These are phyloP conservation scores for Pseudonitzschia delicatissima DNA, from an alignment of 108 stramenopile species.

Conservation along the genomic window DNA sequence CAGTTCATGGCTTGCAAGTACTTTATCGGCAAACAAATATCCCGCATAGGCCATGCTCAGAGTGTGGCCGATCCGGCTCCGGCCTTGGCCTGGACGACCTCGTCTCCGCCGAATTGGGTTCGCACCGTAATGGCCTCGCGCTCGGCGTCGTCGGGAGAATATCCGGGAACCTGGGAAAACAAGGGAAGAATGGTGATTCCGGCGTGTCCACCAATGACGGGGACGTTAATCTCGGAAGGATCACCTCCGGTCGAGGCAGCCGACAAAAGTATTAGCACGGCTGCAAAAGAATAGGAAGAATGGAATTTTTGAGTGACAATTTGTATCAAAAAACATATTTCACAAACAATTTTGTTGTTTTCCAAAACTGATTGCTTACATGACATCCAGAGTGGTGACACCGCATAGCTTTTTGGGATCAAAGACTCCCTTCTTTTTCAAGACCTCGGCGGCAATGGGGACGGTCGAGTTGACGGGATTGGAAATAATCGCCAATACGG, in stretches of 20 bases:
- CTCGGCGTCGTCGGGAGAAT: slow-evolving; percentile 83
- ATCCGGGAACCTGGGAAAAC: slow-evolving; percentile 90
- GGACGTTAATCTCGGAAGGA: slow-evolving; percentile 85
- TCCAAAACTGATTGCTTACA: slow-evolving; percentile 2
- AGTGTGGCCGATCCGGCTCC: slow-evolving; percentile 97
- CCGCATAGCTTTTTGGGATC: slow-evolving; percentile 93
- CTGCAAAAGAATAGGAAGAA: slow-evolving; percentile 19
- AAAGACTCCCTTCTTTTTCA: slow-evolving; percentile 95
- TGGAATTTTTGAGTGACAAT: not conserved
- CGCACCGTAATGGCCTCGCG: slow-evolving; percentile 91
- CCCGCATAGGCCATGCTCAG: slow-evolving; percentile 99
- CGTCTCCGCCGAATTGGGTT: slow-evolving; percentile 99
- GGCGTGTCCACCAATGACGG: slow-evolving; percentile 99
- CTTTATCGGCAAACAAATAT: slow-evolving; percentile 88
- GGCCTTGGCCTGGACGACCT: slow-evolving; percentile 99
- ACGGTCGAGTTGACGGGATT: slow-evolving; percentile 99
- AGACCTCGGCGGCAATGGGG: slow-evolving; percentile 97
- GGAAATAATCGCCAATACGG: slow-evolving; percentile 95
- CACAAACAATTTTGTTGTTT: not conserved
- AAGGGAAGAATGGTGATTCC: slow-evolving; percentile 99
- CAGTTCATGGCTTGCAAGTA: slow-evolving; percentile 91
- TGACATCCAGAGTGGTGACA: slow-evolving; percentile 98
- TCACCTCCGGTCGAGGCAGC: slow-evolving; percentile 83
- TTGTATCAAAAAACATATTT: not conserved
- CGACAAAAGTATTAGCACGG: slow-evolving; percentile 98